Conservation (phyloP, 2,329 filamentous ascomycete species). For the Colletotrichum magnum region DNA sequence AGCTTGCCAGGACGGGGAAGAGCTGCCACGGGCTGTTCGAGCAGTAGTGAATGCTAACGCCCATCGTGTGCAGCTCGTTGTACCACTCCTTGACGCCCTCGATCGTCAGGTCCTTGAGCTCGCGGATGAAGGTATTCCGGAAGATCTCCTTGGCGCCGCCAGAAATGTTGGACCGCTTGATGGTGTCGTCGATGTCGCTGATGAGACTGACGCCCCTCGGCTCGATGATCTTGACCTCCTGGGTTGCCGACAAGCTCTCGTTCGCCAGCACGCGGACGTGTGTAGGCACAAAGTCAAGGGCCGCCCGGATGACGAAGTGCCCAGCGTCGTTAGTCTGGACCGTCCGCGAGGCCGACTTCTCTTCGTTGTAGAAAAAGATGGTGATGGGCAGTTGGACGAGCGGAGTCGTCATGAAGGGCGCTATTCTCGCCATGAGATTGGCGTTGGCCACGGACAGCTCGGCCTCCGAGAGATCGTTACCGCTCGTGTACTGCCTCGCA, state of each 20-base stretch:
- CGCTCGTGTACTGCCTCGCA: conserved; percentile 54
- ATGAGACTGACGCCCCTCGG: conserved; percentile 89
- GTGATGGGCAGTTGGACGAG: conserved; percentile 84
- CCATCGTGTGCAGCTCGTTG: conserved; percentile 79
- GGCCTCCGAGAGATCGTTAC: conserved; percentile 77
- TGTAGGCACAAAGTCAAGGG: conserved; percentile 91
- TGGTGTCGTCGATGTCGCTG: conserved; percentile 97
- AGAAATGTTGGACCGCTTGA: conserved; percentile 94
- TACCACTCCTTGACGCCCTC: conserved; percentile 96
- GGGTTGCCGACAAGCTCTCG: conserved; percentile 85
- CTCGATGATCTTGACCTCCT: conserved; percentile 83
- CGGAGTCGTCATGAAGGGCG: conserved; percentile 91
- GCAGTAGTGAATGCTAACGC: conserved; percentile 94
- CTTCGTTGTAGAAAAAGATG: conserved; percentile 94
- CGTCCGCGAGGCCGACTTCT: conserved; percentile 85
- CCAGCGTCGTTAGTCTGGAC: conserved; percentile 89
- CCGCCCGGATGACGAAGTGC: conserved; percentile 85
- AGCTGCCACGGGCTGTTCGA: conserved; percentile 99
- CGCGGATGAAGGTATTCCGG: conserved; percentile 93
- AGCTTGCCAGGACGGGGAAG: conserved; percentile 89
- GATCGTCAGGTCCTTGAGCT: conserved; percentile 84
- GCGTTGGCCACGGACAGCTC: conserved; percentile 86
- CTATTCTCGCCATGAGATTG: conserved; percentile 88
- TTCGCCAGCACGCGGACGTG: conserved; percentile 90
- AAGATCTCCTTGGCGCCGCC: conserved; percentile 94